Conservation (phyloP, 441 rosid genomes). For the Rhodomyrtus psidioides region DNA sequence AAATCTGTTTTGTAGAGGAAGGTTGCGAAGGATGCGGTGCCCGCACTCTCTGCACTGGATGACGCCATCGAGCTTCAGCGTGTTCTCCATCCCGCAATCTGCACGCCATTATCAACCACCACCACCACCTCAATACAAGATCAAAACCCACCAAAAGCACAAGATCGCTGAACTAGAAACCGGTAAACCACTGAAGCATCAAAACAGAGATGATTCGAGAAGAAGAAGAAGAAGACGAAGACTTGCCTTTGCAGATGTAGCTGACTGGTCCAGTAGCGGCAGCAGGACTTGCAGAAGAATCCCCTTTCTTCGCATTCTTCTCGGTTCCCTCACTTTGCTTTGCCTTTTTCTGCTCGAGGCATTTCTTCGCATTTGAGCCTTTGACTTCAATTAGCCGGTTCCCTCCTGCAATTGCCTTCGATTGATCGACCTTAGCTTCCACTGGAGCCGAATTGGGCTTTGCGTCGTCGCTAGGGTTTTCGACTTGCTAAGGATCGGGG, state of each 20-base stretch:
- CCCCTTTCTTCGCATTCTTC: neutral
- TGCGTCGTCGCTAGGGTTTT: constrained; percentile 14
- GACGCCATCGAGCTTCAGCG: constrained; percentile 80
- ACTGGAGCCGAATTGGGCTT: neutral
- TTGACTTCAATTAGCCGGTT: neutral
- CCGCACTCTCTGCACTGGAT: constrained; percentile 96
- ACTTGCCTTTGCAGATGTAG: neutral
- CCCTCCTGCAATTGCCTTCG: neutral
- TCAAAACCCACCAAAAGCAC: neutral
- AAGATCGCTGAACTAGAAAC: neutral
- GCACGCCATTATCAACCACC: neutral
- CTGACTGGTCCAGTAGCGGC: neutral
- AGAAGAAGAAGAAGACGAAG: neutral
- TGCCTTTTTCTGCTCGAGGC: neutral
- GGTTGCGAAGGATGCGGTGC: constrained; percentile 88
- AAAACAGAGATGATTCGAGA: neutral
- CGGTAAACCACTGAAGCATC: neutral
- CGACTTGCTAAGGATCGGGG: constrained; percentile 7
- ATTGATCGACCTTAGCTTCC: neutral
- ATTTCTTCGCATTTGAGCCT: neutral
- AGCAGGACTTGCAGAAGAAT: neutral
- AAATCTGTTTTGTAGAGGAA: too few relatives aligned
- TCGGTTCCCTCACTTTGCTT: neutral
- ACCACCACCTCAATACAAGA: neutral
- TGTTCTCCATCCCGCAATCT: constrained; percentile 13